These are phyloP conservation scores for Trichosporon ovoides DNA, from an alignment of 1,284 basidiomycete species.

Conservation along the genomic window DNA sequence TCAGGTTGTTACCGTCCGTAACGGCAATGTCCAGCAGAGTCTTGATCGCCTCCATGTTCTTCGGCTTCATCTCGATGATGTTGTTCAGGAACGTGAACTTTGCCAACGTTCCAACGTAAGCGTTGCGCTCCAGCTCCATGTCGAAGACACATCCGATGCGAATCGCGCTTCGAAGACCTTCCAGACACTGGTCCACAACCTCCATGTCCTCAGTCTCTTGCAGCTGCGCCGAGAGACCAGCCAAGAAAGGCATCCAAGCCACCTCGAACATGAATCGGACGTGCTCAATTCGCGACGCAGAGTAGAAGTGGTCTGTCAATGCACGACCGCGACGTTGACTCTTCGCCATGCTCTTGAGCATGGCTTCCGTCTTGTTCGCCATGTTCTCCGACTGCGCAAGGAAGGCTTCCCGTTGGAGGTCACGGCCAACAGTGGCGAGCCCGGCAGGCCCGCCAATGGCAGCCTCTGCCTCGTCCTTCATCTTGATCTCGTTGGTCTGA, in stretches of 20 bases:
- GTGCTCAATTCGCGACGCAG: constrained; percentile 89
- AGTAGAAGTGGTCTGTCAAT: constrained; percentile 78
- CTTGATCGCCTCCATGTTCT: constrained; percentile 98
- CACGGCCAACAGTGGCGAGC: constrained; percentile 79
- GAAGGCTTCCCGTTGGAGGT: constrained; percentile 90
- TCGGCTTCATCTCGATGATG: constrained; percentile 93
- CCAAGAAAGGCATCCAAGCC: constrained; percentile 95
- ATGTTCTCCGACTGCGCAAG: constrained; percentile 89
- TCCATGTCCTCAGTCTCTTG: constrained; percentile 90
- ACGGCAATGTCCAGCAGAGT: constrained; percentile 85
- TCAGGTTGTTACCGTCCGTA: constrained; percentile 87
- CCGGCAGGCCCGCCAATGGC: constrained; percentile 55
- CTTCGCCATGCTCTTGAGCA: constrained; percentile 83
- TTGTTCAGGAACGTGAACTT: constrained; percentile 98
- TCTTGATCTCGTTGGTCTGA: constrained; percentile 81
- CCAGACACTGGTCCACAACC: constrained; percentile 82
- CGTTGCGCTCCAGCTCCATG: constrained; percentile 88
- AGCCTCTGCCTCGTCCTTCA: constrained; percentile 90
- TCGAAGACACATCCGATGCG: constrained; percentile 92
- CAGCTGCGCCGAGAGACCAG: constrained; percentile 82
- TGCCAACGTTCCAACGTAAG: constrained; percentile 89
- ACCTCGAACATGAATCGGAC: constrained; percentile 97
- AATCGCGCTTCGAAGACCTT: constrained; percentile 90
- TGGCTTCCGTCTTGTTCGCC: constrained; percentile 90
- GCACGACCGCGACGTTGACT: constrained; percentile 66